Conservation (phyloP, 495 filamentous ascomycete genomes). For the Penicillium antarcticum region DNA sequence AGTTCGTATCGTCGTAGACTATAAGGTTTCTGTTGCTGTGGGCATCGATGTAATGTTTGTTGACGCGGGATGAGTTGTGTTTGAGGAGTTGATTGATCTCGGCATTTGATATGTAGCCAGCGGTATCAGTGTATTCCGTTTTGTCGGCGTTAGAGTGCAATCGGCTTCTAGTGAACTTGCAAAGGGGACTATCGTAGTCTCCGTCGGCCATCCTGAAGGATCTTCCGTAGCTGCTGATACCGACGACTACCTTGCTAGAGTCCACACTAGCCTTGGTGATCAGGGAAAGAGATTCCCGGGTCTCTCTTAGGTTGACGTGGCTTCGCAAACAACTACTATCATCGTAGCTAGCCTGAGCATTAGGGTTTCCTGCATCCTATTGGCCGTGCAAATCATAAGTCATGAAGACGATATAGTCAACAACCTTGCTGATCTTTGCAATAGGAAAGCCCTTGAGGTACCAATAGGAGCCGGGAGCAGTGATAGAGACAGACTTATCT, state of each 20-base stretch:
- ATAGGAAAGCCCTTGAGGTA: slow-evolving; percentile 28
- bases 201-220: slow-evolving; percentile 34
- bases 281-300: slow-evolving; percentile 31
- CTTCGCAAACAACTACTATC: slow-evolving; percentile 29
- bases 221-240: slow-evolving; percentile 37
- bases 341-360: neutral
- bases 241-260: slow-evolving; percentile 32
- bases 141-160: neutral
- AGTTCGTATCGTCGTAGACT: slow-evolving; percentile 40
- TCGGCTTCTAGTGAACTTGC: neutral
- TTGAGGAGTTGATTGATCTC: slow-evolving; percentile 5
- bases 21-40: slow-evolving; percentile 33
- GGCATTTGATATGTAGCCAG: slow-evolving; percentile 26
- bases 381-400: slow-evolving; percentile 32
- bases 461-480: slow-evolving; percentile 19
- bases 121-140: slow-evolving; percentile 21
- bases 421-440: slow-evolving; percentile 10
- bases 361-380: slow-evolving; percentile 7
- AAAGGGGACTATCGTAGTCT: slow-evolving; percentile 2
- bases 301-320: slow-evolving; percentile 41
- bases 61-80: neutral
- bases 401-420: slow-evolving; percentile 37
- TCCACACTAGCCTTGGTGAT: slow-evolving; percentile 43
- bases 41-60: slow-evolving; percentile 1
- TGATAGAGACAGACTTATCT: slow-evolving; percentile 9